Evolutionary conservation across 331 rosid genomes (phyloP).

Genomic region (Quercus tomentella): DNA sequence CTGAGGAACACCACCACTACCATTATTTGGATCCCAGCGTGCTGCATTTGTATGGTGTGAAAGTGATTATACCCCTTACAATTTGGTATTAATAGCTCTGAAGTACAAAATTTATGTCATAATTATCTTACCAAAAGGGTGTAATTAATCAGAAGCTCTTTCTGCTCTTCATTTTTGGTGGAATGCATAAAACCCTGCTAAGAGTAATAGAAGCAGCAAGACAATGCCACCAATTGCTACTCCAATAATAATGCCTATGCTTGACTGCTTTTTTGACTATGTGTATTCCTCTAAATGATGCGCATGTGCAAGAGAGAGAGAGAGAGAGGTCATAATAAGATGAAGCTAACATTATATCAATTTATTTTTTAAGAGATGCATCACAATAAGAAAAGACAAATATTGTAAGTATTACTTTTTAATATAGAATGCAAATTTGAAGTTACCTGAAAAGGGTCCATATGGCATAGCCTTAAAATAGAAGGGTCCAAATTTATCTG

Average conservation of each 20-base stretch:
- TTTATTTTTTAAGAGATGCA: background rate
- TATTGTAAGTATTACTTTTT: background rate
- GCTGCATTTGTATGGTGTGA: slow-evolving; percentile 27
- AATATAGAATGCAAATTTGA: background rate
- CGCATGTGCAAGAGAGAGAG: background rate
- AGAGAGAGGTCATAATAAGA: background rate
- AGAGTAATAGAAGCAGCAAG: slow-evolving; percentile 35
- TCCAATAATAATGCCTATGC: slow-evolving; percentile 44
- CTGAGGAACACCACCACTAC: slow-evolving; percentile 46
- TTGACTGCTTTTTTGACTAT: slow-evolving; percentile 29
- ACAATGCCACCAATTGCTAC: slow-evolving; percentile 48
- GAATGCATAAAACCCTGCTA: slow-evolving; percentile 47
- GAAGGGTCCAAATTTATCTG: slow-evolving; percentile 37
- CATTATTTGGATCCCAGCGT: slow-evolving; percentile 36
- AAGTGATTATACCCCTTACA: background rate
- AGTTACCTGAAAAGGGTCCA: slow-evolving; percentile 25
- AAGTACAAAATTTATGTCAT: background rate
- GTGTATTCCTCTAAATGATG: background rate
- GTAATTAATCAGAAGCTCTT: slow-evolving; percentile 25
- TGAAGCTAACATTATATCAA: background rate
- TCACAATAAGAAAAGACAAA: background rate
- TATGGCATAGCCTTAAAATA: slow-evolving; percentile 17
- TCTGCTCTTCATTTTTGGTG: slow-evolving; percentile 44
- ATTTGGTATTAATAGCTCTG: background rate
- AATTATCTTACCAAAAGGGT: slow-evolving; percentile 45